Conservation (phyloP, 768 basidiomycete species). For the Leccinum incarnatum region DNA sequence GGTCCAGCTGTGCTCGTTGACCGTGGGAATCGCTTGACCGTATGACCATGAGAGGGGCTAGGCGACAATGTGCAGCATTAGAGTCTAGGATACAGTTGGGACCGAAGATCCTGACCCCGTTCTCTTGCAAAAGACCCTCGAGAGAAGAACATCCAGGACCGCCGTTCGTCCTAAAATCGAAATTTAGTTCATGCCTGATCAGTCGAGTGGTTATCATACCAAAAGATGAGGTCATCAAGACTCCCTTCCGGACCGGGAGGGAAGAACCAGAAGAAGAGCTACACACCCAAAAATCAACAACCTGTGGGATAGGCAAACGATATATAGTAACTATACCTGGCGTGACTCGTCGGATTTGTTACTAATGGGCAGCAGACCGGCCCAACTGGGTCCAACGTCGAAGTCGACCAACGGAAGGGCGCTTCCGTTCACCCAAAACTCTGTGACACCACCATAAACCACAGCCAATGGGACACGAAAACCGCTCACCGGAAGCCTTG, state of each 20-base stretch:
- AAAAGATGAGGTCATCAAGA: conserved; percentile 71
- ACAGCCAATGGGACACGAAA: neutral
- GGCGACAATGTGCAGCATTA: neutral
- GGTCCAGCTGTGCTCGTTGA: conserved; percentile 73
- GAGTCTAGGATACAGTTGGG: conserved; percentile 16
- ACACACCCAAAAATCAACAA: neutral
- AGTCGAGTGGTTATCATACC: conserved; percentile 36
- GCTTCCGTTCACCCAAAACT: conserved; percentile 68
- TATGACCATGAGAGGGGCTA: conserved; percentile 67
- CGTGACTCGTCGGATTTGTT: conserved; percentile 57
- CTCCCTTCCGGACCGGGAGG: conserved; percentile 73
- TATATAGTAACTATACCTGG: conserved; percentile 39
- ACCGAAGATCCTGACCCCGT: conserved; percentile 49
- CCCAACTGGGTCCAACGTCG: conserved; percentile 74
- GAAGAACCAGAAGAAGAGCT: conserved; percentile 87
- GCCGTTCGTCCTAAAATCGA: conserved; percentile 61
- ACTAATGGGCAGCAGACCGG: conserved; percentile 73
- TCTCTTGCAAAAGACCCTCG: conserved; percentile 70
- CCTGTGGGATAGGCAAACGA: too few species aligned
- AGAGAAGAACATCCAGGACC: conserved; percentile 78
- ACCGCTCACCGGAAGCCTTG: conserved; percentile 49
- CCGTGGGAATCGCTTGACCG: conserved; percentile 61
- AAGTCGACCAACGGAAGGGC: conserved; percentile 67
- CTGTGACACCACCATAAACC: conserved; percentile 30
- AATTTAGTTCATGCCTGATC: neutral